phyloP scores from a whole-genome alignment of 371 early-diverging fungal genomes.

The Funneliformis caledonium region DNA sequence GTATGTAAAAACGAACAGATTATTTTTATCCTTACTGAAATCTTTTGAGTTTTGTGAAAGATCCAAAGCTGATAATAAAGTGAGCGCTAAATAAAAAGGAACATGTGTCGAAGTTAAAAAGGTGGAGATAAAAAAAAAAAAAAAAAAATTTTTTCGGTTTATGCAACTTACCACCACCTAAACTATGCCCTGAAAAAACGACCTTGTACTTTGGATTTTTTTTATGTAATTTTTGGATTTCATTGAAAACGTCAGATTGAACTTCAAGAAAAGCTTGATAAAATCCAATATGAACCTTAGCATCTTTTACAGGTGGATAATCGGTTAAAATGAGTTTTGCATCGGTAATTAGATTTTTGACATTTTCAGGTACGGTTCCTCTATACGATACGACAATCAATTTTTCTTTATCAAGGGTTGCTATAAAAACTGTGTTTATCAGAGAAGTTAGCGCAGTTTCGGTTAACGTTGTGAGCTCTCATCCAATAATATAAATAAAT shows the following conservation, averaged over 20 bases:
- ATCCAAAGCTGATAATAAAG: slow-evolving; percentile 9
- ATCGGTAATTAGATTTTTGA: neutral
- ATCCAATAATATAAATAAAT: neutral
- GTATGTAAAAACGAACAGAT: slow-evolving; percentile 3
- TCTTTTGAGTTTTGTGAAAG: neutral
- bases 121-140: neutral
- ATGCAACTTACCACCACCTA: slow-evolving; percentile 30
- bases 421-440: neutral
- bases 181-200: slow-evolving; percentile 27
- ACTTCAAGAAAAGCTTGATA: neutral
- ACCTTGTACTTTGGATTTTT: slow-evolving; percentile 11
- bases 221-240: neutral
- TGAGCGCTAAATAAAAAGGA: slow-evolving; percentile 10
- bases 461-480: no score
- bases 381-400: slow-evolving; percentile 7
- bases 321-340: neutral
- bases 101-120: neutral
- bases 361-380: neutral
- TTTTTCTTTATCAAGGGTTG: neutral
- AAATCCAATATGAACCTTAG: slow-evolving; percentile 13
- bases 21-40: neutral
- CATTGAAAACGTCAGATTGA: neutral
- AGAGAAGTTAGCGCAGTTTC: neutral
- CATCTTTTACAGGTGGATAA: neutral
- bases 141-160: neutral